Evolutionary conservation across 1,139 yeast species (phyloP).

Genomic region (Kazachstania sp.): DNA sequence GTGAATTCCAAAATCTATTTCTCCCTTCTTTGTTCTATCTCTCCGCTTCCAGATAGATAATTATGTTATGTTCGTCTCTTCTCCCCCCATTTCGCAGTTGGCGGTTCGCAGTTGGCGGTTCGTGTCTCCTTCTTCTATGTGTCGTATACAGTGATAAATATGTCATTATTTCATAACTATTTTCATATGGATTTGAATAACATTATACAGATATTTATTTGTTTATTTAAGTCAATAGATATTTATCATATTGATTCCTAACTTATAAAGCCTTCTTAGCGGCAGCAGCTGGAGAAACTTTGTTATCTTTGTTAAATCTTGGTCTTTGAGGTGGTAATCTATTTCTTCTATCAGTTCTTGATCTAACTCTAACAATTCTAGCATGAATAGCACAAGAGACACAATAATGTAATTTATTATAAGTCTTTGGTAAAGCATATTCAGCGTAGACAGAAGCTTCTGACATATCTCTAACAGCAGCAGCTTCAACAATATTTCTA

Average conservation of each 20-base stretch:
- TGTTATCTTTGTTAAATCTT: conserved; percentile 88
- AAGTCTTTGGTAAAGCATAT: conserved; percentile 98
- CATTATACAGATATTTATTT: not conserved
- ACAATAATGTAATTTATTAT: conserved; percentile 99
- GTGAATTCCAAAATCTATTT: too few relatives aligned
- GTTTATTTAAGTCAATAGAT: too few relatives aligned
- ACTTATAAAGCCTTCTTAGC: conserved; percentile 79
- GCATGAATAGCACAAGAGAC: conserved; percentile 99
- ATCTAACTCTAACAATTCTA: conserved; percentile 99
- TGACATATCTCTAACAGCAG: conserved; percentile 99
- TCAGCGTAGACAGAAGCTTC: conserved; percentile 99
- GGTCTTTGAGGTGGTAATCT: conserved; percentile 99
- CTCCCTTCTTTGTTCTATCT: too few relatives aligned
- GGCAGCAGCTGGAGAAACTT: conserved; percentile 95
- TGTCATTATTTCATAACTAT: too few relatives aligned
- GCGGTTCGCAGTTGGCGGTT: too few relatives aligned
- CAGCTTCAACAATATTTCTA: conserved; percentile 99
- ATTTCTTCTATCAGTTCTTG: conserved; percentile 96
- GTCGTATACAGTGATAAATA: too few relatives aligned
- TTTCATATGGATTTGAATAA: not conserved
- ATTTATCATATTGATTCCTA: too few relatives aligned
- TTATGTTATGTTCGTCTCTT: too few relatives aligned
- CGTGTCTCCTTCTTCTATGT: too few relatives aligned
- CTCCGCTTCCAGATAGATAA: too few relatives aligned
- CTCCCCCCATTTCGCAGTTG: too few relatives aligned